phyloP scores from a whole-genome alignment of 176 grass and related monocot genomes.

The Oryza meridionalis region DNA sequence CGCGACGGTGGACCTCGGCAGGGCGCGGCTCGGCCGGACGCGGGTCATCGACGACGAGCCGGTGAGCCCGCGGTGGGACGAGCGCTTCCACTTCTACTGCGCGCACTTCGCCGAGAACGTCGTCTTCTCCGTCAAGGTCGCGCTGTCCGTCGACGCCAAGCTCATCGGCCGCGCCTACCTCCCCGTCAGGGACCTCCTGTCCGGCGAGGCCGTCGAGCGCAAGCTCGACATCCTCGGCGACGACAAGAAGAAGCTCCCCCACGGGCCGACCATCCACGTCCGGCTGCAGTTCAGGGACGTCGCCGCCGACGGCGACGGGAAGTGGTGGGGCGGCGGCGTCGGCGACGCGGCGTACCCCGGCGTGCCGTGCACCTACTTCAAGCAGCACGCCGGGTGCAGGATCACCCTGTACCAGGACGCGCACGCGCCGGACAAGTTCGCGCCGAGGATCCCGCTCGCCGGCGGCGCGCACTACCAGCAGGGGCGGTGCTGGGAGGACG shows the following conservation, averaged over 20 bases:
- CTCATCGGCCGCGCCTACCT: constrained; percentile 90
- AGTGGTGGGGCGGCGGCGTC: constrained; percentile 63
- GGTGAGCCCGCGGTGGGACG: constrained; percentile 86
- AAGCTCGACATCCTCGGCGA: constrained; percentile 62
- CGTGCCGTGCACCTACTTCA: constrained; percentile 87
- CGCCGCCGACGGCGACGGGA: constrained; percentile 45
- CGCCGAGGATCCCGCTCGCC: constrained; percentile 74
- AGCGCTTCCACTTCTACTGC: constrained; percentile 93
- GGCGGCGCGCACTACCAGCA: constrained; percentile 57
- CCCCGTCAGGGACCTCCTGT: constrained; percentile 59
- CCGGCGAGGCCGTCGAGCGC: constrained; percentile 48
- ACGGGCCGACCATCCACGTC: constrained; percentile 65
- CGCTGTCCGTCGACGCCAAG: constrained; percentile 64
- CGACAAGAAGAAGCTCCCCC: constrained; percentile 37
- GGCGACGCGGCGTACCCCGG: constrained; percentile 54
- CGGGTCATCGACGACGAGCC: constrained; percentile 67
- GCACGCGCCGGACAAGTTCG: constrained; percentile 71
- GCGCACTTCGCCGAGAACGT: constrained; percentile 73
- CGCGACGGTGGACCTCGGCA: constrained; percentile 77
- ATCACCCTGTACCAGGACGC: constrained; percentile 94
- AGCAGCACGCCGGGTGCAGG: constrained; percentile 81
- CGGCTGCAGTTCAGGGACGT: constrained; percentile 68
- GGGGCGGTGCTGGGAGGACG: constrained; percentile 82
- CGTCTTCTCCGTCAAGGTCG: constrained; percentile 82
- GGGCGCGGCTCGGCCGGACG: constrained; percentile 82